Base-by-base conservation (phyloP, 441 rosid species). In the Pelargonium cotyledonis region DNA sequence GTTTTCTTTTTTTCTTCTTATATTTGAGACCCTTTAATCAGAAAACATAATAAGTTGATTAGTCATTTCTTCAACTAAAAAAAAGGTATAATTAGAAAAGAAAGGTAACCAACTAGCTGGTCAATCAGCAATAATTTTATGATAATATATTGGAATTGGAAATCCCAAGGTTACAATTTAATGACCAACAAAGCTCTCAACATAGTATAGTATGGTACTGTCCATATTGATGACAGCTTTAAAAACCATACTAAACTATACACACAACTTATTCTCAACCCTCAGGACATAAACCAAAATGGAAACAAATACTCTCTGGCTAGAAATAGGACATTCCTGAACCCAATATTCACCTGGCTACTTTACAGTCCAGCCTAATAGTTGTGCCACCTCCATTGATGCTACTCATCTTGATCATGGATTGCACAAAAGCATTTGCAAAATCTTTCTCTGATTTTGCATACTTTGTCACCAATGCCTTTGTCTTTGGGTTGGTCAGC, bases 351-450 rank as follows among this genome's bases (percentile, higher is more conserved):
- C 35, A 85, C 58, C 78, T 79, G 68, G 80, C 85, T 11, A 46
- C 75, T 66, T 78, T 79, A 67, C 89, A 87, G 8, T 83, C 68
- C 12, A 71, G 82, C 71, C 91, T 83, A 21, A 85, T 84, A 73
- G 83, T 86, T 44, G 78, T 63, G 1, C 86, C 91, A 14, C 63
- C 74, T 15, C 89, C 85, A 1, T 51, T 26, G 65, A 87, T 73
- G 73, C 88, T 81, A 70, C 90, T 80, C 87, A 86, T 86, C 82
- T 81, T 84, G 70, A 81, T 75, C 88, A 86, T 84, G 40, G 88
- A 83, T 57, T 77, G 66, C 15, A 79, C 86, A 69, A 87, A 87
- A 55, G 86, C 88, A 49, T 67, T 70, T 62, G 74, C 76, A 23
- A 73, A 85, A 12, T 76, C 79, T 65, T 71, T 55, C 23, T 66